These are phyloP conservation scores for Nitzschia inconspicua DNA, from an alignment of 108 stramenopile species.

Conservation along the genomic window DNA sequence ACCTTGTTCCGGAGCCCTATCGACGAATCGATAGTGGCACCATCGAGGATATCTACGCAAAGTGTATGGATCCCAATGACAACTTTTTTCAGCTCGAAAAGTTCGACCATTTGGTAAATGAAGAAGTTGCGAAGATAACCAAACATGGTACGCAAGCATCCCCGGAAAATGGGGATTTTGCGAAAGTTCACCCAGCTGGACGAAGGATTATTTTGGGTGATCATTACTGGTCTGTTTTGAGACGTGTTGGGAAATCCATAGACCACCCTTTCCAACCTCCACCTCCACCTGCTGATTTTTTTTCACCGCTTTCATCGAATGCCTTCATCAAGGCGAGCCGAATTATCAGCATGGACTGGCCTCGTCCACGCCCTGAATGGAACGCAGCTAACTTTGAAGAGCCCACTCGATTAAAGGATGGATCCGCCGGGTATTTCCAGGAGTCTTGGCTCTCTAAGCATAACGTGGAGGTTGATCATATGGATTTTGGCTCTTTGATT, in stretches of 20 bases:
- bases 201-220: conserved; percentile 36
- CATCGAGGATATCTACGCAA: conserved; percentile 61
- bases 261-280: conserved; percentile 59
- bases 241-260: conserved; percentile 16
- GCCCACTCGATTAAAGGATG: no score
- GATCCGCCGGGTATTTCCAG: no score
- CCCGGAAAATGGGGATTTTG: not conserved
- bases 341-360: conserved; percentile 7
- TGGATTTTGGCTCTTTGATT: conserved; percentile 4
- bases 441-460: no score
- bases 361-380: conserved; percentile 18
- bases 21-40: conserved; percentile 37
- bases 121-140: conserved; percentile 10
- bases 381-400: not conserved
- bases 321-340: conserved; percentile 26
- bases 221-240: conserved; percentile 71
- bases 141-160: not conserved
- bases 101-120: conserved; percentile 50
- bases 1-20: conserved; percentile 71
- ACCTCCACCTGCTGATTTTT: conserved; percentile 35
- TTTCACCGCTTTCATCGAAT: conserved; percentile 12
- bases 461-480: conserved; percentile 12
- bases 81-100: conserved; percentile 56
- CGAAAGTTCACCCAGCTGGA: no score
- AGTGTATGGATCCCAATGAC: conserved; percentile 51